These are phyloP conservation scores for Fraxinus anomala DNA, from an alignment of 257 asterid species.

Conservation along the genomic window DNA sequence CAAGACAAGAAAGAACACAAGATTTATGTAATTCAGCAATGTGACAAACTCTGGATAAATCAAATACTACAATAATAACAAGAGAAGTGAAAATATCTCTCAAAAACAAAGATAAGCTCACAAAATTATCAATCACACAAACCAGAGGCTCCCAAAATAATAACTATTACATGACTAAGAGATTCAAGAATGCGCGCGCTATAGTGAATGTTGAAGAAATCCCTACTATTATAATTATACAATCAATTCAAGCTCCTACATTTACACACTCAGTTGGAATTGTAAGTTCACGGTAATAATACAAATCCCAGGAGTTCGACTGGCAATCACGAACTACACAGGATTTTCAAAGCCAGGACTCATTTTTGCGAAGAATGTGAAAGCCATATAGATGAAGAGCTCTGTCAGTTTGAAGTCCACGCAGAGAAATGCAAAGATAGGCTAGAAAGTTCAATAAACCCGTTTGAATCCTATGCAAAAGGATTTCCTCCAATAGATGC, in stretches of 20 bases:
- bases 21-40: too few relatives aligned
- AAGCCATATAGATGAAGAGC: conserved; percentile 15
- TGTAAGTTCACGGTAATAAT: background rate
- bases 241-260: conserved; percentile 15
- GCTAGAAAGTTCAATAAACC: background rate
- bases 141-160: too few relatives aligned
- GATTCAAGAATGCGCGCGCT: too few relatives aligned
- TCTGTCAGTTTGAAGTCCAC: background rate
- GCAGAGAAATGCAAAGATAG: conserved; percentile 6
- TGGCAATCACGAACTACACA: conserved; percentile 8
- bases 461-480: conserved; percentile 46
- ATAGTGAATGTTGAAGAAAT: too few relatives aligned
- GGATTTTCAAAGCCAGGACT: conserved; percentile 3
- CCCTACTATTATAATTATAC: background rate
- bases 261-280: background rate
- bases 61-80: too few relatives aligned
- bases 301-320: background rate
- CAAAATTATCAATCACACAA: too few relatives aligned
- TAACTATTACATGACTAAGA: too few relatives aligned
- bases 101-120: too few relatives aligned
- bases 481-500: conserved; percentile 79
- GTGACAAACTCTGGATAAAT: too few relatives aligned
- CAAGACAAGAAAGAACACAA: too few relatives aligned
- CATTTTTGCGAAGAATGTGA: conserved; percentile 1
- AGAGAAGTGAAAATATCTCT: too few relatives aligned